A percentile compares a stretch with the other conserved stretches of the same genome.
Conservation (phyloP, 768 basidiomycete genomes). For the Lanmaoa rubissima region DNA sequence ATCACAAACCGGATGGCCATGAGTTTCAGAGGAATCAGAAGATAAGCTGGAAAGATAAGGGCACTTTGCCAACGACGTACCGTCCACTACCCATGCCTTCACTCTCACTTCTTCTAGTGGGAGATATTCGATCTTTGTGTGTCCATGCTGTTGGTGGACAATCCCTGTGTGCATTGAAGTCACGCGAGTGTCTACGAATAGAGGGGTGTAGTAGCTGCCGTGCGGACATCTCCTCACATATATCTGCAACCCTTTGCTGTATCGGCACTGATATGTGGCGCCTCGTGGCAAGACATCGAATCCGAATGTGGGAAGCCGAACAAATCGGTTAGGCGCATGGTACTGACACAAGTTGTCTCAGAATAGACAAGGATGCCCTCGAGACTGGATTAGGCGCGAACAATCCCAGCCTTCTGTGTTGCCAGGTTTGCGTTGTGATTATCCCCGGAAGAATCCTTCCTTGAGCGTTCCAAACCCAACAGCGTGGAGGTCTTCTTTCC, state of each 20-base stretch:
- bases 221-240: neutral
- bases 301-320: slow-evolving; percentile 6
- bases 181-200: slow-evolving; percentile 11
- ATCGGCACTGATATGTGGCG: neutral
- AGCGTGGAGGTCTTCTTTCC: neutral
- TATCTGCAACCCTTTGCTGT: slow-evolving; percentile 13
- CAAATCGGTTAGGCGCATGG: neutral
- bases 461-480: neutral
- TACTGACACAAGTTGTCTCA: neutral
- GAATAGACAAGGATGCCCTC: neutral
- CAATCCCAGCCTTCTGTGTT: too few species aligned
- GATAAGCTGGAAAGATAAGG: slow-evolving; percentile 4
- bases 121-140: slow-evolving; percentile 31
- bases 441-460: slow-evolving; percentile 11
- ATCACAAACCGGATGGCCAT: neutral
- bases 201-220: slow-evolving; percentile 5
- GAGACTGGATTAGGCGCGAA: neutral
- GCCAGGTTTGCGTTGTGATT: neutral
- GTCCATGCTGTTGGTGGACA: slow-evolving; percentile 28
- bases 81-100: slow-evolving; percentile 43
- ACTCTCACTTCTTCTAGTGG: slow-evolving; percentile 42
- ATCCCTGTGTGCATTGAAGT: slow-evolving; percentile 27
- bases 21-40: neutral
- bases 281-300: slow-evolving; percentile 1
- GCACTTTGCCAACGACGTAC: slow-evolving; percentile 23